These are phyloP conservation scores for Carex kokanica DNA, from an alignment of 176 grass and related monocot species.

Conservation along the genomic window DNA sequence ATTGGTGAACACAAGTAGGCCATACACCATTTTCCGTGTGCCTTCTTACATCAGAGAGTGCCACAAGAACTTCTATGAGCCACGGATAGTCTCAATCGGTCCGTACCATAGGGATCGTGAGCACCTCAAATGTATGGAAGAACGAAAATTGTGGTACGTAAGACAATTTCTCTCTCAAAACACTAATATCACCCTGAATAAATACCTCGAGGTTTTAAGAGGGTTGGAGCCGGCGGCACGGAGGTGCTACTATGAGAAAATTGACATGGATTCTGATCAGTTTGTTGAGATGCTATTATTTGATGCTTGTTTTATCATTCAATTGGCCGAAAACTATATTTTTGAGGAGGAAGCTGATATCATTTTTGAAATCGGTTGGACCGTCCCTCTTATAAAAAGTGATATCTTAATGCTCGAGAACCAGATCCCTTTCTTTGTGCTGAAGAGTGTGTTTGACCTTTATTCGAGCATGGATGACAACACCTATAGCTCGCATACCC, in stretches of 20 bases:
- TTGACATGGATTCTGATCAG: conserved; percentile 5
- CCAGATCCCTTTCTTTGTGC: conserved; percentile 28
- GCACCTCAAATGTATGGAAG: conserved; percentile 22
- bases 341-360: background rate
- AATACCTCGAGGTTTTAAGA: background rate
- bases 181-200: background rate
- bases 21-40: conserved; percentile 10
- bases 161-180: background rate
- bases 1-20: background rate
- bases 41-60: conserved; percentile 23
- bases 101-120: conserved; percentile 3
- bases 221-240: background rate
- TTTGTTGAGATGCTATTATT: conserved; percentile 18
- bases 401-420: conserved; percentile 28
- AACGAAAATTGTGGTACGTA: background rate
- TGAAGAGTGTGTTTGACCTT: conserved; percentile 5
- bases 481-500: background rate
- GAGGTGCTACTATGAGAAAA: conserved; percentile 22
- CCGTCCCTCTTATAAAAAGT: conserved; percentile 19
- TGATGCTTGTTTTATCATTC: conserved; percentile 10
- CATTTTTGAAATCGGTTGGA: conserved; percentile 20
- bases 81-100: conserved; percentile 15
- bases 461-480: background rate
- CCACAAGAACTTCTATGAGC: conserved; percentile 24
- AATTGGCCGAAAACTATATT: background rate